Conservation (phyloP, 177 flowering plant genomes). For the Vitis hybrid region DNA sequence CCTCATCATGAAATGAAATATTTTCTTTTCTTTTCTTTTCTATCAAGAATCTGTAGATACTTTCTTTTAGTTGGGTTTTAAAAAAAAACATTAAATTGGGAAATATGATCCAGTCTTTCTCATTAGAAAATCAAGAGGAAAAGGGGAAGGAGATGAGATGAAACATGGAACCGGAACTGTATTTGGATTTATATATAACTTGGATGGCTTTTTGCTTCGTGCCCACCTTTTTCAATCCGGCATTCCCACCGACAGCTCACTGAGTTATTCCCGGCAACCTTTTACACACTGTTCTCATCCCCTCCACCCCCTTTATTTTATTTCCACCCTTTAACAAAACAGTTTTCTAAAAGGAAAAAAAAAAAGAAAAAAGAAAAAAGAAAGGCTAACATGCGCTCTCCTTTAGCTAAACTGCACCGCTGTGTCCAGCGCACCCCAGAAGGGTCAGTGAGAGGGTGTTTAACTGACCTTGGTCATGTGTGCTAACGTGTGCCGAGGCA, state of each 20-base stretch:
- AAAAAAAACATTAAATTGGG: not conserved
- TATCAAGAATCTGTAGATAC: no score
- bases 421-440: not conserved
- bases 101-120: not conserved
- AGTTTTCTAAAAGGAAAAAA: no score
- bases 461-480: not conserved
- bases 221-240: not conserved
- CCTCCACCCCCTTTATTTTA: not conserved
- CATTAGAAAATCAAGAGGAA: not conserved
- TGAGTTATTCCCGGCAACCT: conserved; percentile 23
- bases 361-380: not conserved
- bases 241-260: conserved; percentile 21
- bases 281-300: conserved; percentile 6
- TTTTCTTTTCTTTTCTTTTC: not conserved
- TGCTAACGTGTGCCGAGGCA: no score
- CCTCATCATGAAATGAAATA: no score
- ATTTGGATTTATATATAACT: not conserved
- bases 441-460: no score
- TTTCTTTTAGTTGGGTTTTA: no score
- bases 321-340: not conserved
- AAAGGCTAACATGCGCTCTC: not conserved
- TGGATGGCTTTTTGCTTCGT: not conserved
- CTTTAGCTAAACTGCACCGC: not conserved
- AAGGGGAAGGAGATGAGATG: not conserved
- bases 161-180: not conserved